Conservation (phyloP, 805 yeast species). For the Lachancea cidri region DNA sequence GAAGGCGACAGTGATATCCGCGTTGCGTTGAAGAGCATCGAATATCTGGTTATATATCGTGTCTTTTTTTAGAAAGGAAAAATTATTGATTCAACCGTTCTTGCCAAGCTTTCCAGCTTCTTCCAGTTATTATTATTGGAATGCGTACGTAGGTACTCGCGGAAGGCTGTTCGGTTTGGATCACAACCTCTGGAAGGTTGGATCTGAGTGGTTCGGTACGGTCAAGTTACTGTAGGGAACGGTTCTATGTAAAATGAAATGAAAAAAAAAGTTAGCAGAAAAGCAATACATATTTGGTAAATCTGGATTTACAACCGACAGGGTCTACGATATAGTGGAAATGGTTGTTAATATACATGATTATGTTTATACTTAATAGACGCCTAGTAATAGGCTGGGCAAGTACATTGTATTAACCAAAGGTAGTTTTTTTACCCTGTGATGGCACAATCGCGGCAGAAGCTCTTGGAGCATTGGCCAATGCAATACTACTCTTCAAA, state of each 20-base stretch:
- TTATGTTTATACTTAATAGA: not conserved
- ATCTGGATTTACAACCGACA: no score
- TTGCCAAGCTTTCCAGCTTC: not conserved
- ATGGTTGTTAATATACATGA: not conserved
- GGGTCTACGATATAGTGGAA: no score
- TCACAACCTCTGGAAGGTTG: not conserved
- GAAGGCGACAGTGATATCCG: conserved; percentile 2
- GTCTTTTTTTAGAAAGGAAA: not conserved
- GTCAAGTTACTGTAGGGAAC: not conserved
- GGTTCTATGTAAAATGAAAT: not conserved
- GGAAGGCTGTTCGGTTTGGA: not conserved
- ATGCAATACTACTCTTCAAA: conserved; percentile 73
- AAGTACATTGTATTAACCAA: not conserved
- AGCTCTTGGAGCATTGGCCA: conserved; percentile 84
- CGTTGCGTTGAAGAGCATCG: conserved; percentile 6
- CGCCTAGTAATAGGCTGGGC: not conserved
- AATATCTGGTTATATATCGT: not conserved
- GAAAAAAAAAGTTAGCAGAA: not conserved
- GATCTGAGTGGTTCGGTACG: not conserved
- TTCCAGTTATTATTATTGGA: not conserved
- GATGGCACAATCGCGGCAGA: conserved; percentile 86
- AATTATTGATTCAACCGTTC: not conserved
- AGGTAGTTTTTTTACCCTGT: conserved; percentile 65
- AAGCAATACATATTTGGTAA: not conserved
- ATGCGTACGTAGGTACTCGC: not conserved